Percentiles rank a stretch among this genome's conserved stretches.
phyloP scores from a whole-genome alignment of 1,284 basidiomycete species.

The Pseudozyma flocculosa region DNA sequence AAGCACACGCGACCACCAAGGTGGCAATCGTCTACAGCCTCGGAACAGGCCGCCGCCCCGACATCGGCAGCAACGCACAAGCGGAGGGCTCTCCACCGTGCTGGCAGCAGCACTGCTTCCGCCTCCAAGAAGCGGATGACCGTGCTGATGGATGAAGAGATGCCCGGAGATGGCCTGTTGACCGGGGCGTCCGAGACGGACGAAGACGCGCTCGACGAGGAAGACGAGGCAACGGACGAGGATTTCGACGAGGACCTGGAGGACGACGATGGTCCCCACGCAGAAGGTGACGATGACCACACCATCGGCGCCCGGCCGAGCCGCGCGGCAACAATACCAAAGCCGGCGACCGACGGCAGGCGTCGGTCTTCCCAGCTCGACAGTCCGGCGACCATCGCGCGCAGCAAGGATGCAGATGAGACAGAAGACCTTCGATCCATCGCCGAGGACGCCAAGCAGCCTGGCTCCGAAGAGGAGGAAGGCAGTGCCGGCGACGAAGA shows the following conservation, averaged over 20 bases:
- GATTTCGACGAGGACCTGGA: slow-evolving; percentile 1
- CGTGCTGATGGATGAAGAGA: slow-evolving; percentile 42
- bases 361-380: too few species aligned
- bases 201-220: slow-evolving; percentile 5
- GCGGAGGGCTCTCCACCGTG: slow-evolving; percentile 11
- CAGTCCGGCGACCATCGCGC: too few species aligned
- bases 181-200: slow-evolving; percentile 16
- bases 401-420: background rate
- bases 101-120: slow-evolving; percentile 14
- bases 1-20: too few species aligned
- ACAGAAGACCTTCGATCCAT: too few species aligned
- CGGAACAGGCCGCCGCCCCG: slow-evolving; percentile 17
- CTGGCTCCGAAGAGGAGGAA: too few species aligned
- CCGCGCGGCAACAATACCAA: background rate
- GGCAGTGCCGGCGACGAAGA: background rate
- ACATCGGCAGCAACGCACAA: slow-evolving; percentile 10
- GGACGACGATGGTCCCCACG: background rate
- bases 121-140: slow-evolving; percentile 38
- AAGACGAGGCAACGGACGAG: slow-evolving; percentile 27
- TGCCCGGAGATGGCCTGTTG: slow-evolving; percentile 29
- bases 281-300: background rate
- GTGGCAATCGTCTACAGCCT: slow-evolving; percentile 6
- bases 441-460: too few species aligned
- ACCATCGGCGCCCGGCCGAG: too few species aligned
- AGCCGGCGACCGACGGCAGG: too few species aligned